Base-by-base conservation (phyloP, 192 early-diverging fungal species). In the Fimicolochytrium jonesii region DNA sequence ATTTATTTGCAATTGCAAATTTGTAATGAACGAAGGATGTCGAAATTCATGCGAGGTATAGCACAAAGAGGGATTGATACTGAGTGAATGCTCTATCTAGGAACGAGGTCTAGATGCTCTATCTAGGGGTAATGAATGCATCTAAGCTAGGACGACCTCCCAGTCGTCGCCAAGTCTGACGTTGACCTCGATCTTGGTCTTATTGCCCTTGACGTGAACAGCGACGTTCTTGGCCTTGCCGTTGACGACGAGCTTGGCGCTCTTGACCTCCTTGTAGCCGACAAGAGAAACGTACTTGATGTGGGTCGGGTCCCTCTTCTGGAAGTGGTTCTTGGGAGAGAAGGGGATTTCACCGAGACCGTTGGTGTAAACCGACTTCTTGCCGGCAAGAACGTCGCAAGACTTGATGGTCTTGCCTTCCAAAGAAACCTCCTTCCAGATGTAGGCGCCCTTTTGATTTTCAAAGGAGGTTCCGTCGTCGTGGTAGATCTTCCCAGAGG, bases 141-240 rank as follows among this genome's bases (percentile, higher is more conserved):
- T n/a, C 25, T 50, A 23, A 4, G 20, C 2, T 29, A 50, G 15
- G 4, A 25, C 26, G 30, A 50, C 25, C 15, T 50, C 48, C 48
- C 48, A 50, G 48, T 50, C 48, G 4, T 50, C 48, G 28, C 48
- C 26, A 17, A 50, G 25, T 25, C 26, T 50, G 48, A 50, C 48
- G 25, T 50, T 50, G 23, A 50, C 26, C 48, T 5, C 6, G 5
- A 50, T 20, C 25, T 50, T 50, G 48, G 26, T 17, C 48, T 17
- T 26, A 30, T 4, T 6, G 23, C 48, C 48, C 4, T 50, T 29
- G 3, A 26, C 48, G 30, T 29, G 15, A 30, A 50, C 28, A 4
- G 20, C 11, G 26, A 50, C 48, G 17, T 17, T 29, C 15, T 50
- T 17, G 20, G 48, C 17, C 48, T 50, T 50, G 2, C 25, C 20